Evolutionary conservation across 2,329 filamentous ascomycete species (phyloP), one percentile per base, ranked within the genome.

Genomic region (Alternaria gansuensis): DNA sequence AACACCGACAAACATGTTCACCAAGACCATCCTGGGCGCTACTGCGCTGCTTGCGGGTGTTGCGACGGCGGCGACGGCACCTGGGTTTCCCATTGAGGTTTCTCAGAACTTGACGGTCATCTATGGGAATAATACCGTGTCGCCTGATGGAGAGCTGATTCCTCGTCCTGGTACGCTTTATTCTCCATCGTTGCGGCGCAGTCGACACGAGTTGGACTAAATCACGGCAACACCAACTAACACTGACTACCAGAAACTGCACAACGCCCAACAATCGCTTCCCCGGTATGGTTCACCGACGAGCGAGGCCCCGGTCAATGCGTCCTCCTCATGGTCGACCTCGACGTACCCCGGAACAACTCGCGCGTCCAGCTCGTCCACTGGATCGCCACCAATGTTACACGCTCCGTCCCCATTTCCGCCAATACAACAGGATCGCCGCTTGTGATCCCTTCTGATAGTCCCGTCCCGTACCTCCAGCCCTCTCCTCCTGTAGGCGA

Each of bases 61-160:
- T n/a, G 67, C 50, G 21, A 54, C n/a, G 11, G 71, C 71, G 37
- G 63, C 68, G 29, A 60, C 65, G 1, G 72, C 70, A 29, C 74
- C 74, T 7, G 71, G 70, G n/a, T 75, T 76, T 43, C 70, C 73
- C 5, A 46, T 75, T 9, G 43, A 56, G 50, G 66, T 59, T 7
- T 53, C 49, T n/a, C 10, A 54, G 8, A 40, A 57, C 21, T 54
- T 78, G 21, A 64, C 60, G 6, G 64, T 77, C 4, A 63, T 61
- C 3, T 77, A 69, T 65, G 74, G 69, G n/a, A 66, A 64, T 34
- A 76, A 75, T 46, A 67, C 64, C 26, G 67, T 77, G 3, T 69
- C 66, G 49, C 73, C 73, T n/a, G 58, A 70, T 11, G 75, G 75
- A 40, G 71, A 77, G 46, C 50, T 70, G 33, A 66, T 77, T 29